phyloP scores from a whole-genome alignment of 495 filamentous ascomycete species.

The Penicillium flavigenum region DNA sequence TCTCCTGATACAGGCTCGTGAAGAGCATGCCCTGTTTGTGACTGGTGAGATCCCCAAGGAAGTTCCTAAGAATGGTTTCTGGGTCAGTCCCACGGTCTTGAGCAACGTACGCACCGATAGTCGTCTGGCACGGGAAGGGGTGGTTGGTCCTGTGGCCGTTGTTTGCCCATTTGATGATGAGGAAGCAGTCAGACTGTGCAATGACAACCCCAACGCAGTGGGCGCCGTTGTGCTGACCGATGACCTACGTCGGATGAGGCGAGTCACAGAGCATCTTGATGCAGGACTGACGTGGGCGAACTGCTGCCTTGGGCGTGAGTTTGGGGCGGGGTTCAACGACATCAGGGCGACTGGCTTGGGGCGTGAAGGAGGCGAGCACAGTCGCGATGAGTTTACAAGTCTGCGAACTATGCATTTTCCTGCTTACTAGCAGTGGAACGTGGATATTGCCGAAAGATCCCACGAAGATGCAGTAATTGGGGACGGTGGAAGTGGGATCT shows the following conservation, averaged over 20 bases:
- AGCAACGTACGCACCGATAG: not conserved
- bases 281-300: not conserved
- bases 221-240: not conserved
- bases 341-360: not conserved
- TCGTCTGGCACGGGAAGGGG: not conserved
- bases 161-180: not conserved
- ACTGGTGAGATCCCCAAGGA: not conserved
- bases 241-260: not conserved
- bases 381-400: not conserved
- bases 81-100: not conserved
- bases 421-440: not conserved
- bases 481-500: not conserved
- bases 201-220: not conserved
- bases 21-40: not conserved
- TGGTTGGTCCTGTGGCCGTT: not conserved
- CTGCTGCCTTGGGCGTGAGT: not conserved
- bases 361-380: not conserved
- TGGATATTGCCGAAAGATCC: not conserved
- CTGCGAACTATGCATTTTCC: not conserved
- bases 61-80: not conserved
- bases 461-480: not conserved
- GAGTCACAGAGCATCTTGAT: not conserved
- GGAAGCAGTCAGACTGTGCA: not conserved
- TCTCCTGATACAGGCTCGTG: not conserved
- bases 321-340: not conserved